Evolutionary conservation across 75 land plant species (phyloP).

Genomic region (Azolla pinnata): DNA sequence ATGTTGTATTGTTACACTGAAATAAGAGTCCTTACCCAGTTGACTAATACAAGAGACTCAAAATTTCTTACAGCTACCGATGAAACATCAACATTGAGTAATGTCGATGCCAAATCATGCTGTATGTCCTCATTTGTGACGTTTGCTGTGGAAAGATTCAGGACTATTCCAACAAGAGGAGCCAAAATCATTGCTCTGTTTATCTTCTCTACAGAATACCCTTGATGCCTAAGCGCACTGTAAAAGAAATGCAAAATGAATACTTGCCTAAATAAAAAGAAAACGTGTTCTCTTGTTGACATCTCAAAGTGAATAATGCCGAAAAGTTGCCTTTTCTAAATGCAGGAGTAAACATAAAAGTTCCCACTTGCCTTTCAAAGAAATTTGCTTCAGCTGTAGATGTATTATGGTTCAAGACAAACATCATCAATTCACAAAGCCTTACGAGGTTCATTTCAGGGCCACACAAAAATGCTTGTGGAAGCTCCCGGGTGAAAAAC

Average conservation of each 20-base stretch:
- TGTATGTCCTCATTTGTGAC: slow-evolving; percentile 16
- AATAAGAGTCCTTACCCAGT: slow-evolving; percentile 55
- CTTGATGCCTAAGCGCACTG: slow-evolving; percentile 65
- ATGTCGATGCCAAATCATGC: slow-evolving; percentile 51
- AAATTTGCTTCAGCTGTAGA: slow-evolving; percentile 56
- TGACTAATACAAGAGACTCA: slow-evolving; percentile 60
- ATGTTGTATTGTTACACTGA: too few relatives aligned
- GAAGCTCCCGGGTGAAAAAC: slow-evolving; percentile 77
- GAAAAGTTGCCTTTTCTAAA: too few relatives aligned
- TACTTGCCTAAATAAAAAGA: too few relatives aligned
- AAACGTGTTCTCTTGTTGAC: too few relatives aligned
- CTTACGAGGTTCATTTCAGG: slow-evolving; percentile 76
- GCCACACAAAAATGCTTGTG: slow-evolving; percentile 78
- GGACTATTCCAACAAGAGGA: slow-evolving; percentile 76
- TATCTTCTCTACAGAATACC: slow-evolving; percentile 64
- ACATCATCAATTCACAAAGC: slow-evolving; percentile 78
- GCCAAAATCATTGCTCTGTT: slow-evolving; percentile 79
- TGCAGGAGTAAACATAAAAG: background rate
- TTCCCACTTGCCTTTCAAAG: slow-evolving; percentile 63
- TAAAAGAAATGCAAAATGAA: slow-evolving; percentile 7
- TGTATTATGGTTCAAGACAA: slow-evolving; percentile 70
- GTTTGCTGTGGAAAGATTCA: slow-evolving; percentile 49
- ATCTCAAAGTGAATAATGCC: too few relatives aligned
- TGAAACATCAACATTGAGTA: slow-evolving; percentile 76
- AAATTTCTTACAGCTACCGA: slow-evolving; percentile 51